Evolutionary conservation across 2,329 filamentous ascomycete genomes (phyloP), one percentile per base, ranked within the genome.

Genomic region (Orbilia oligospora): DNA sequence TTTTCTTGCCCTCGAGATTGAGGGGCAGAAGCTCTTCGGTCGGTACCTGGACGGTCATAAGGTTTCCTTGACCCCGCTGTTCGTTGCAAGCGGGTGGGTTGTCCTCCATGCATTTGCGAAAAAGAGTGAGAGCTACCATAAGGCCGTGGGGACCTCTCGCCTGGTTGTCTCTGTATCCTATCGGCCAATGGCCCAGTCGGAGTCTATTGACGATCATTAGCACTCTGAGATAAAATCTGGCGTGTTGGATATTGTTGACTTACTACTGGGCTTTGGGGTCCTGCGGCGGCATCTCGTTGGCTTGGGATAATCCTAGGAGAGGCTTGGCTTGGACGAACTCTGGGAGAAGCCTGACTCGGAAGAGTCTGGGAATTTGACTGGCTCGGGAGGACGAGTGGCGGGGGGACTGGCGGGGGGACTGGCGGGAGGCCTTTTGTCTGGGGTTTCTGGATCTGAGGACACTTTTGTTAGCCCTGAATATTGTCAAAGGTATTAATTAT

Each of bases 61-160:
- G 53, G 53, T 10, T 58, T 58, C n/a, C 14, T 18, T 22, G 4
- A 5, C 14, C 33, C 36, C 4, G 18, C 20, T n/a, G 18, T 18
- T 10, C 33, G 38, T 16, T 24, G 36, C 24, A 36, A 9, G 1
- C 56, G 56, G n/a, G 12, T 9, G 20, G 56, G 33, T 41, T 61
- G 56, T 10, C 18, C 56, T 10, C n/a, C 12, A 1, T n/a, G 53
- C 14, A 12, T 9, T 16, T 41, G 38, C 2, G 38, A 16, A 16
- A 41, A 41, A 38, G 8, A 10, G 9, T 3, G 18, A 2, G 5
- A 12, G 36, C 12, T 61, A 12, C 36, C n/a, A 12, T 61, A 24
- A 2, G 33, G 56, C 3, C 33, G 53, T 18, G 53, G 56, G 10
- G 56, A 61, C 10, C 56, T 44, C 24, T 61, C 56, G 12, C 30